Percentiles rank a stretch among this genome's conserved stretches.
Conservation (phyloP, 1,284 basidiomycete species). For the Ustanciosporium gigantosporum region DNA sequence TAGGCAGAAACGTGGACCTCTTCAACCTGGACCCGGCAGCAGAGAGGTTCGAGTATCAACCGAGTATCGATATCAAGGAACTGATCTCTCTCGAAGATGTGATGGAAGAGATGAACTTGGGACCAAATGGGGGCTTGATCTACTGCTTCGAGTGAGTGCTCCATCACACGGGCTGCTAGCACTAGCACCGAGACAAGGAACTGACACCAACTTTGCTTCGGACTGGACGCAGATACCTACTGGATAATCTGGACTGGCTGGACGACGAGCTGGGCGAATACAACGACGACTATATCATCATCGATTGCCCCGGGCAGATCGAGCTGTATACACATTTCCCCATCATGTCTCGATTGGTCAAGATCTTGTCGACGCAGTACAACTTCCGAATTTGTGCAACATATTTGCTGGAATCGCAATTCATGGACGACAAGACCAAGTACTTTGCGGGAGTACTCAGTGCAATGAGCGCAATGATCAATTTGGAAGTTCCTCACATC, state of each 20-base stretch:
- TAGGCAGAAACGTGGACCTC: constrained; percentile 83
- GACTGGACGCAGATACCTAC: constrained; percentile 73
- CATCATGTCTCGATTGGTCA: constrained; percentile 85
- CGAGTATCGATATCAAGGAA: constrained; percentile 91
- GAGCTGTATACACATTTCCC: constrained; percentile 99
- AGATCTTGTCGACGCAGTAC: constrained; percentile 63
- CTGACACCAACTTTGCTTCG: no score
- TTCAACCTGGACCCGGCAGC: constrained; percentile 98
- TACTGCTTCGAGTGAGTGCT: constrained; percentile 97
- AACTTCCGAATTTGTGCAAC: constrained; percentile 58
- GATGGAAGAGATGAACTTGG: constrained; percentile 92
- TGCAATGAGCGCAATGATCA: constrained; percentile 99
- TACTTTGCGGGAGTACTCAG: constrained; percentile 98
- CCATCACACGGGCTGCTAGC: no score
- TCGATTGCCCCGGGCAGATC: constrained; percentile 98
- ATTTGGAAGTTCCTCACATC: constrained; percentile 92
- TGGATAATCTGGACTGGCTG: constrained; percentile 99
- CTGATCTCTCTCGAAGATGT: constrained; percentile 91
- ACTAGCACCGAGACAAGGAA: no score
- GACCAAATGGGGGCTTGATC: constrained; percentile 94
- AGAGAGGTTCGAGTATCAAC: constrained; percentile 88
- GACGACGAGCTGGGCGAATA: constrained; percentile 88
- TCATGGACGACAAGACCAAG: constrained; percentile 79
- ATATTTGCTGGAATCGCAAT: constrained; percentile 92
- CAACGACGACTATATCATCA: constrained; percentile 95